Evolutionary conservation across 2,329 filamentous ascomycete genomes (phyloP).

Genomic region (Calonectria fujianensis): DNA sequence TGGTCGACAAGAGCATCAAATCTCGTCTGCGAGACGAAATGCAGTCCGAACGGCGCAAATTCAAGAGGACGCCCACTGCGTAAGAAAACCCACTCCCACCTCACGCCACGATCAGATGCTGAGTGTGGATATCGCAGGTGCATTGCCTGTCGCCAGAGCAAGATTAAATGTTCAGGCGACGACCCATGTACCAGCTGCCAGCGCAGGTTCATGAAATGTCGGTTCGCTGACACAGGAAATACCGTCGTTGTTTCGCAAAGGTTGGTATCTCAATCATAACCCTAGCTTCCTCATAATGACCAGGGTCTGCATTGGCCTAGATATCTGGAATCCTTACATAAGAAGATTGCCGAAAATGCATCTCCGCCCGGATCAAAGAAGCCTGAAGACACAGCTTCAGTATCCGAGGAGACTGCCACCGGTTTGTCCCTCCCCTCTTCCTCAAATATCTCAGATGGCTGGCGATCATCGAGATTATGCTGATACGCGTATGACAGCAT

Average conservation of each 20-base stretch:
- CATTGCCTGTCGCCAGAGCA: conserved; percentile 33
- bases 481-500: neutral
- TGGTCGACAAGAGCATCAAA: neutral
- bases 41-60: conserved; percentile 34
- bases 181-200: conserved; percentile 34
- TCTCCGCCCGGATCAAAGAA: conserved; percentile 10
- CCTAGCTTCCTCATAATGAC: neutral
- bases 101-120: neutral
- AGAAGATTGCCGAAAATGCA: conserved; percentile 26
- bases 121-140: conserved; percentile 11
- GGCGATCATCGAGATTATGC: neutral
- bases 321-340: conserved; percentile 31
- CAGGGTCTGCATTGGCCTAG: conserved; percentile 8
- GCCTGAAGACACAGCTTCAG: neutral
- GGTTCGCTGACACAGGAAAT: conserved; percentile 29
- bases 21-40: conserved; percentile 18
- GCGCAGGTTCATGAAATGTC: conserved; percentile 32
- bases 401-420: neutral
- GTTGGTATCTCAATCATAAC: neutral
- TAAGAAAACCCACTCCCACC: conserved; percentile 16
- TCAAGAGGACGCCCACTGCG: conserved; percentile 34
- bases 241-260: conserved; percentile 31
- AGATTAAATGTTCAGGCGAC: conserved; percentile 36
- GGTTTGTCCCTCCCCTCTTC: neutral
- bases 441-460: too few relatives aligned